These are phyloP conservation scores for Penicillium sp. DNA, from an alignment of 2,329 filamentous ascomycete species.

Conservation along the genomic window DNA sequence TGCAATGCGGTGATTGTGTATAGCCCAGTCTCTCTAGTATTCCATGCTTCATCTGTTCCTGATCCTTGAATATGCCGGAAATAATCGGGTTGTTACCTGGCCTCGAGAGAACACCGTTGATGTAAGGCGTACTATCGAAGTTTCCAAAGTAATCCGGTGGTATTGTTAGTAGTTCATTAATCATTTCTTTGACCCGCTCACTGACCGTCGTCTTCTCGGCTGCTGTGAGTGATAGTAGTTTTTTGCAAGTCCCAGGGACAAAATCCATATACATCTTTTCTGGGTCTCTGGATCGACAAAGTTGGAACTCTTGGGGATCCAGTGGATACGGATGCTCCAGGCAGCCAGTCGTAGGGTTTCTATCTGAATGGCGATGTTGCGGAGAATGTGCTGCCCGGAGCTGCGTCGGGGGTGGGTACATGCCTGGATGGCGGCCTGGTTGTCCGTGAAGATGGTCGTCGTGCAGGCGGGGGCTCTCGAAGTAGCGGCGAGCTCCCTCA, in stretches of 20 bases:
- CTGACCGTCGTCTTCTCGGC: conserved; percentile 8
- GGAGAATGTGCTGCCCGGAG: no score
- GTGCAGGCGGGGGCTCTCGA: no score
- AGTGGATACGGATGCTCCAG: no score
- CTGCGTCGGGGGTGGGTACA: no score
- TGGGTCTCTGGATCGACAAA: conserved; percentile 11
- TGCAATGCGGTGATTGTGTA: conserved; percentile 12
- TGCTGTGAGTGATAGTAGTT: conserved; percentile 7
- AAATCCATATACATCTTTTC: conserved; percentile 14
- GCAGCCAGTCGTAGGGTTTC: no score
- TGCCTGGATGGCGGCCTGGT: no score
- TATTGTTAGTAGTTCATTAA: no score
- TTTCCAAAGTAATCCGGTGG: conserved; percentile 10
- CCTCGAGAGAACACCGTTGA: conserved; percentile 15
- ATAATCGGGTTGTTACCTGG: conserved; percentile 7
- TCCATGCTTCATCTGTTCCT: conserved; percentile 12
- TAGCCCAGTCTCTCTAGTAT: conserved; percentile 7
- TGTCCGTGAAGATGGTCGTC: no score
- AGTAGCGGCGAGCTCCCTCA: no score
- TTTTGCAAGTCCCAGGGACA: conserved; percentile 11
- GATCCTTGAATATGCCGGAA: conserved; percentile 10
- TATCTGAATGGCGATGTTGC: no score
- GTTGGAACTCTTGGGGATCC: conserved; percentile 5
- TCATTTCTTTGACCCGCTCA: conserved; percentile 5
- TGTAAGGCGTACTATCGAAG: conserved; percentile 10